Base-by-base conservation (phyloP, 345 rosid species). In the Mallotus nudiflorus region DNA sequence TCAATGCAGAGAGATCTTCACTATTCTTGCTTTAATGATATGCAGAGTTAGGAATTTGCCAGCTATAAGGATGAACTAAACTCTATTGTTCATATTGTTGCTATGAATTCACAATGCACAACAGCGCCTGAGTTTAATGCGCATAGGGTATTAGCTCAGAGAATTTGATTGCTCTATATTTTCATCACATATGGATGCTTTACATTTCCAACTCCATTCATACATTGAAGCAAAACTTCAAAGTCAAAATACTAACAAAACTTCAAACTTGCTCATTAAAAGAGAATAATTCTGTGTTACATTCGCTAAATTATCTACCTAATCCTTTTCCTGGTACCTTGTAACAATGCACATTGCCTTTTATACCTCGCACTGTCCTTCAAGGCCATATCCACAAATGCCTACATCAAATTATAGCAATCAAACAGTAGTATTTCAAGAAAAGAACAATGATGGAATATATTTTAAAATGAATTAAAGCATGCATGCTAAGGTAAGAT, bases 341-440 rank as follows among this genome's bases (percentile, higher is more conserved):
- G 51, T 29, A 55, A 20, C 37, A 64, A 64, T 55, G 15, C 29
- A 46, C 69, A 45, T 31, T 72, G 64, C 56, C 45, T 72, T 45
- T 64, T 44, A 54, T 72, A 64, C 35, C 69, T 72, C 22, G 65
- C 76, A 40, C 71, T 73, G 28, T 66, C 66, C 51, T 56, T 66
- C 6, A 51, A 3, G 33, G 69, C 69, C 31, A 64, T 64, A 25
- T 44, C 68, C 55, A 44, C 15, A 0, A 40, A 72, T 28, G 59
- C 33, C 71, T 73, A 28, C 33, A n/a, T 18, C 25, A 72, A 25
- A 18, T 7, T 1, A 62, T 31, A 49, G 28, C 56, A 52, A 52
- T 9, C 14, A 9, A 42, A 42, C n/a, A 42, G 9, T 12, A 42
- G 46, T 52, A 52, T 24, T 22, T 52, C 25, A 52, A 10, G 22